Conservation (phyloP, 2,329 filamentous ascomycete genomes). For the Orbilia blumenaviensis region DNA sequence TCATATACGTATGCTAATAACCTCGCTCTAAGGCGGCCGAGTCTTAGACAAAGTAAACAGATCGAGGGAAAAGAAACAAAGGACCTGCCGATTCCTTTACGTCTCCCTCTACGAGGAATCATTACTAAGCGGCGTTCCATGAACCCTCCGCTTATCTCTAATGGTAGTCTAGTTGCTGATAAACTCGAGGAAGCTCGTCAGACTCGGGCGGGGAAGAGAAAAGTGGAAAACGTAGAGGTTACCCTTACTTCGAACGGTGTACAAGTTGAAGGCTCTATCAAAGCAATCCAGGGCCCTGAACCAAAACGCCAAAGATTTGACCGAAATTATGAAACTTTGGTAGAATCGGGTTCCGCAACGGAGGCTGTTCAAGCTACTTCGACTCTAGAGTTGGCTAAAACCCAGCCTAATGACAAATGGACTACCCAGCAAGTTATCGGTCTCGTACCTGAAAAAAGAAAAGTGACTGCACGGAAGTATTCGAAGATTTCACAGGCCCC, state of each 20-base stretch:
- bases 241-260: background rate
- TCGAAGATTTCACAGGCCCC: background rate
- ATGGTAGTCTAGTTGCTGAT: background rate
- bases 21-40: background rate
- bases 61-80: too few relatives aligned
- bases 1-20: background rate
- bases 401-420: too few relatives aligned
- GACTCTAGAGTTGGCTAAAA: too few relatives aligned
- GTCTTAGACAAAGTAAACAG: too few relatives aligned
- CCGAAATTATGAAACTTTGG: too few relatives aligned
- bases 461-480: slow-evolving; percentile 22
- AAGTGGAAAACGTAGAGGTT: background rate
- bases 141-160: background rate
- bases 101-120: background rate
- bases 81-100: background rate
- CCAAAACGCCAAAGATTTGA: background rate
- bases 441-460: background rate
- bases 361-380: background rate
- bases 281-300: background rate
- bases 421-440: background rate
- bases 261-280: background rate
- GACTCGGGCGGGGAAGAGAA: slow-evolving; percentile 22
- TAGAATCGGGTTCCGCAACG: background rate
- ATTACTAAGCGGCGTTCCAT: background rate
- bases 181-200: background rate